phyloP scores from a whole-genome alignment of 2,329 filamentous ascomycete genomes.

The Sclerotiophoma versabilis region DNA sequence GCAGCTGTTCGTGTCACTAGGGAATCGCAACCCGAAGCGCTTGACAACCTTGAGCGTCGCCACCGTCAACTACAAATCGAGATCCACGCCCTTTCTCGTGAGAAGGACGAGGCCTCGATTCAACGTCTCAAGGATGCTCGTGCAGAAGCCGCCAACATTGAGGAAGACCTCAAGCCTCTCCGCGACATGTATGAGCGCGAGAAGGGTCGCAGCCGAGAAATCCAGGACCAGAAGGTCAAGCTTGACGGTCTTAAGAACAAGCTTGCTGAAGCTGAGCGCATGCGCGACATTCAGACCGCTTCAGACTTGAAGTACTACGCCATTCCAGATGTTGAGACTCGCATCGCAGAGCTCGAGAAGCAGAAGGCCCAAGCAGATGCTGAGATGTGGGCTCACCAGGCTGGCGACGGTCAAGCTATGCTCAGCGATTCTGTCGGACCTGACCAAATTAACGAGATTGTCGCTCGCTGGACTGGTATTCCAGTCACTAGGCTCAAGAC shows the following conservation, averaged over 20 bases:
- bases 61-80: conserved; percentile 94
- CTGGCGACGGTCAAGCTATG: conserved; percentile 68
- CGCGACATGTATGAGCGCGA: conserved; percentile 96
- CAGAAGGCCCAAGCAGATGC: conserved; percentile 82
- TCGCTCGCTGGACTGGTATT: conserved; percentile 97
- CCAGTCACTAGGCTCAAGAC: conserved; percentile 93
- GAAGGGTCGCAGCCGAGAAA: conserved; percentile 86
- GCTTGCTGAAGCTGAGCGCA: conserved; percentile 89
- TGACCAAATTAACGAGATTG: conserved; percentile 99
- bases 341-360: conserved; percentile 81
- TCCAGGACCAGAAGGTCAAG: conserved; percentile 94
- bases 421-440: conserved; percentile 93
- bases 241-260: conserved; percentile 91
- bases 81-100: conserved; percentile 91
- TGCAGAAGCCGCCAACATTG: conserved; percentile 90
- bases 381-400: conserved; percentile 62
- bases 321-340: conserved; percentile 85
- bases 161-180: conserved; percentile 89
- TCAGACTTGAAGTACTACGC: conserved; percentile 97
- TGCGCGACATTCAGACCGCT: conserved; percentile 82
- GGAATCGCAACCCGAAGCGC: conserved; percentile 94
- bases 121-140: conserved; percentile 81
- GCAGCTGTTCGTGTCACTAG: conserved; percentile 95
- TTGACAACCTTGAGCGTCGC: conserved; percentile 92
- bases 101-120: conserved; percentile 93